These are phyloP conservation scores for Vitis vinifera DNA, from an alignment of 164 flowering plant species.

Conservation along the genomic window DNA sequence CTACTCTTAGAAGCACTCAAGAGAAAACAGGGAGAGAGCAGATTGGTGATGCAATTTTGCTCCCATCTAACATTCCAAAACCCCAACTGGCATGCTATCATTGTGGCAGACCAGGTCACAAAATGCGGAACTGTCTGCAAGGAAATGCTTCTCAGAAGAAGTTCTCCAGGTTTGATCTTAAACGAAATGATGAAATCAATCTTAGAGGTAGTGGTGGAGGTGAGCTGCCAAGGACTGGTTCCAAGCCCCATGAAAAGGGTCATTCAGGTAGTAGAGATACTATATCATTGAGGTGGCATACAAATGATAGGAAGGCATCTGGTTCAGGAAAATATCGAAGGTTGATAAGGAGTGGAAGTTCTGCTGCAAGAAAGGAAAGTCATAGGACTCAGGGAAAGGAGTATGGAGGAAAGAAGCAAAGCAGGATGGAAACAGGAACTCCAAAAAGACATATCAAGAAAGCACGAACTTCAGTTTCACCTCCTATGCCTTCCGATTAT, in stretches of 20 bases:
- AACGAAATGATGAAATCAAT: conserved; percentile 16
- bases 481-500: conserved; percentile 21
- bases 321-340: conserved; percentile 15
- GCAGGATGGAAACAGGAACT: conserved; percentile 18
- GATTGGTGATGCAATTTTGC: conserved; percentile 5
- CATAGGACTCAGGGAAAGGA: conserved; percentile 16
- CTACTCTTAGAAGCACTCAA: conserved; percentile 11
- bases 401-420: conserved; percentile 19
- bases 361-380: conserved; percentile 12
- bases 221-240: conserved; percentile 18
- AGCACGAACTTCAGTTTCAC: conserved; percentile 21
- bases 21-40: conserved; percentile 15
- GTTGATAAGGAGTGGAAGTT: conserved; percentile 7
- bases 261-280: conserved; percentile 13
- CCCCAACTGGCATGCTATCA: conserved; percentile 24
- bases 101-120: conserved; percentile 48
- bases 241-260: conserved; percentile 11
- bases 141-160: conserved; percentile 18
- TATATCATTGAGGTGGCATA: conserved; percentile 3
- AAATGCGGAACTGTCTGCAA: conserved; percentile 36
- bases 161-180: conserved; percentile 15
- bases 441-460: conserved; percentile 22
- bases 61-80: conserved; percentile 14
- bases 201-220: conserved; percentile 20
- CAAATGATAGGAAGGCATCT: conserved; percentile 15